These are phyloP conservation scores for Carex scoparia DNA, from an alignment of 176 grass and related monocot species.

Conservation along the genomic window DNA sequence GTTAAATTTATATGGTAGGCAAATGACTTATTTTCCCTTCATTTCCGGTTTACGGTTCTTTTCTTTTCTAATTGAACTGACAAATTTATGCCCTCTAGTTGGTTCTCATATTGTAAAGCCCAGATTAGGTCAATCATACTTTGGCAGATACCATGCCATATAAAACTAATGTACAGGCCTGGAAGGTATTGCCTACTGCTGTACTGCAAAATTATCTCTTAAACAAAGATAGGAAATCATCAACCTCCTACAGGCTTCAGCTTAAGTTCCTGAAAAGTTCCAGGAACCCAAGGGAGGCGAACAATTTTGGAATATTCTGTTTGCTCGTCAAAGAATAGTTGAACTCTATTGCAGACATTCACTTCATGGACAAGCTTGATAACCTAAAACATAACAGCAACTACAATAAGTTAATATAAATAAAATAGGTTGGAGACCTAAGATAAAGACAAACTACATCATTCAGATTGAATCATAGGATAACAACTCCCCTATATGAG, in stretches of 20 bases:
- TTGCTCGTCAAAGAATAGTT: conserved; percentile 53
- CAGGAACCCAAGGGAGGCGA: conserved; percentile 76
- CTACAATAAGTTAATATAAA: background rate
- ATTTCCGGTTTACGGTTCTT: background rate
- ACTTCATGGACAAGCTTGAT: conserved; percentile 72
- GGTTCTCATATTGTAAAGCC: background rate
- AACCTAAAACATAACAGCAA: conserved; percentile 45
- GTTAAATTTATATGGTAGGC: background rate
- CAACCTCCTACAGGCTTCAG: conserved; percentile 79
- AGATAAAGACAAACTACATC: background rate
- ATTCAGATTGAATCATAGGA: background rate
- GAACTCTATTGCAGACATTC: conserved; percentile 89
- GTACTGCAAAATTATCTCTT: background rate
- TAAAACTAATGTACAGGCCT: background rate
- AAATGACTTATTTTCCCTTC: background rate
- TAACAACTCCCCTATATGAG: background rate
- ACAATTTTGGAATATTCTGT: conserved; percentile 44
- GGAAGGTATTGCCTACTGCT: background rate
- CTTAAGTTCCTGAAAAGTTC: conserved; percentile 64
- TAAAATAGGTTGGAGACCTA: background rate
- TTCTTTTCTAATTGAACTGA: background rate
- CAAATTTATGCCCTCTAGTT: background rate
- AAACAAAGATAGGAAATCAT: conserved; percentile 1
- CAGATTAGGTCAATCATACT: background rate
- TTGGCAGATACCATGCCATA: conserved; percentile 1